Base-by-base conservation (phyloP, 768 basidiomycete species). In the Pholiota conissans region DNA sequence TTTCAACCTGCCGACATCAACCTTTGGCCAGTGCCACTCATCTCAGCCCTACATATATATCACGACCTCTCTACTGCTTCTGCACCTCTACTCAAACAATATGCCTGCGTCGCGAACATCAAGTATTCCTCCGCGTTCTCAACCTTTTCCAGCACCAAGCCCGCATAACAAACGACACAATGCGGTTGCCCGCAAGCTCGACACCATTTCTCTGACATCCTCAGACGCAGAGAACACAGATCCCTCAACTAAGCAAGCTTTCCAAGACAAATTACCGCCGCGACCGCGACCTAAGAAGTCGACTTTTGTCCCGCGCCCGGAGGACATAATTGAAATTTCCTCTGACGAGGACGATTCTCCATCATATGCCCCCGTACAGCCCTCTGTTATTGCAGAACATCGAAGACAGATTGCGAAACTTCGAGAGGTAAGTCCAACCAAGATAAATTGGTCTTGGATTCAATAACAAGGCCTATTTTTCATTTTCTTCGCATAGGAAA, bases 291-390 rank as follows among this genome's bases (percentile, higher is more conserved):
- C 59, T 3, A 61, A 42, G 45, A 58, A 57, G 53, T 48, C 59
- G 16, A 24, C 27, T 7, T 45, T 49, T 5, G 37, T 56, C 51
- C 50, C 56, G 14, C 55, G 53, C 20, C 16, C 59, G 7, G 52
- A 56, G 24, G 82, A 84, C 18, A 69, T 84, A 18, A 79, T 85
- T 49, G 84, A 85, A 65, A 80, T 85, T 55, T 82, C 80, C 1
- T 83, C 82, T n/a, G 82, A 81, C 26, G 84, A 85, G 14, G 84
- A 83, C 35, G 51, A 58, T n/a, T 22, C 49, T 9, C 52, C 52
- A 24, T n/a, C 55, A 7, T 18, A 20, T 11, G 26, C 16, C 3
- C 16, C 26, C 13, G n/a, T 37, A 11, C 14, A 30, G 9, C 28
- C 69, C 7, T 54, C 70, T 57, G 61, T 65, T 20, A 65, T 73